Evolutionary conservation across 169 alveolate species (phyloP), one percentile per base, ranked within the genome.

Genomic region (Babesia sp.): DNA sequence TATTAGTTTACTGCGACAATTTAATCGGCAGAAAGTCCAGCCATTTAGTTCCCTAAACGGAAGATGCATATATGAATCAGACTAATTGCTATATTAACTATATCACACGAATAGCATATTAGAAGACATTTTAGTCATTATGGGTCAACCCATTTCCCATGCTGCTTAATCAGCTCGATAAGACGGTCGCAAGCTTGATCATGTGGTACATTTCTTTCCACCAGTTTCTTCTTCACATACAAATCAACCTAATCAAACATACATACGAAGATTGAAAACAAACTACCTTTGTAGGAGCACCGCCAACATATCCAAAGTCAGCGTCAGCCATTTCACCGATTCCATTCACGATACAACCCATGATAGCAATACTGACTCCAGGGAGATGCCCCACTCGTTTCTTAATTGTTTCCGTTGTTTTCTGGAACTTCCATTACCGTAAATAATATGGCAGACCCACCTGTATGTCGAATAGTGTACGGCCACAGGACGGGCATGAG

Each of bases 321-420:
- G 96, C 96, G 63, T 93, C 96, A 0, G 95, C 96, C 96, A 93
- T 93, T 66, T 93, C 96, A 0, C 96, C 96, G 20, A 91, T 91
- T n/a, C 96, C 96, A 63, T 93, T 93, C 63, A 93, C 96, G 46
- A 93, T 91, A 76, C 96, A 93, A 12, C 96, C 96, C 96, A 93
- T 93, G 51, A 93, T 91, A 12, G 96, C 96, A 39, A 93, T 86
- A 22, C 91, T 84, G 34, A 93, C 94, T 28, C 96, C 96, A 22
- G 94, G 94, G 55, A 93, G 77, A 59, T 93, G 96, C 9, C 96
- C 96, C 22, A 92, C 88, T 26, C 92, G 78, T 53, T 77, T 66
- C 73, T 85, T 85, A 39, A 93, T 90, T 33, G 86, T 74, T 42
- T 90, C 91, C 0, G 95, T 87, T 2, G 94, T 92, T 26, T 85